Evolutionary conservation across 768 basidiomycete genomes (phyloP).

Genomic region (Crassisporium funariophilum): DNA sequence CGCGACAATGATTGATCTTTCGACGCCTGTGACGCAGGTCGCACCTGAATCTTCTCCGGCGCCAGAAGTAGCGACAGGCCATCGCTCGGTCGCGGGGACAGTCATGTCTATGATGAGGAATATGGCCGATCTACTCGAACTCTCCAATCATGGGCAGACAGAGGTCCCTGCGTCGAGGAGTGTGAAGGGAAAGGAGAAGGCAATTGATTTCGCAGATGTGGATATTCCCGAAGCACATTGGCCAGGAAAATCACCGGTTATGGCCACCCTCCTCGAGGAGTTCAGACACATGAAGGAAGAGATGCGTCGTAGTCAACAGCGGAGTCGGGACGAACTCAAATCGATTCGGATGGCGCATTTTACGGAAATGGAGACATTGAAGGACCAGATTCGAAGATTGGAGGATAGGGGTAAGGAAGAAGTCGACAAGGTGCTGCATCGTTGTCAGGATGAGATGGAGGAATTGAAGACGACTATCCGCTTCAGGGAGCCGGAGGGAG

Average conservation of each 20-base stretch:
- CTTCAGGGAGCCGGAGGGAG: slow-evolving; percentile 4
- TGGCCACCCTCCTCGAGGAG: slow-evolving; percentile 15
- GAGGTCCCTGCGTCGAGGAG: slow-evolving; percentile 1
- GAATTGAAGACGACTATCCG: slow-evolving; percentile 4
- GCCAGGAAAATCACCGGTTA: slow-evolving; percentile 9
- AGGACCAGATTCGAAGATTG: slow-evolving; percentile 5
- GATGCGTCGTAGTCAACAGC: slow-evolving; percentile 8
- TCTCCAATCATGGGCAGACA: slow-evolving; percentile 4
- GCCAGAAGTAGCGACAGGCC: neutral
- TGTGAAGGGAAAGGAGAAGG: slow-evolving; percentile 18
- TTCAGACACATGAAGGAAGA: slow-evolving; percentile 22
- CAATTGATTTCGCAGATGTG: slow-evolving; percentile 3
- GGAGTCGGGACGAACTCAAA: slow-evolving; percentile 12
- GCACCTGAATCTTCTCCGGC: neutral
- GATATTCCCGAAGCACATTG: slow-evolving; percentile 1
- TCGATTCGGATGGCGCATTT: slow-evolving; percentile 9
- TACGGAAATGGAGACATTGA: slow-evolving; percentile 10
- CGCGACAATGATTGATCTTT: slow-evolving; percentile 14
- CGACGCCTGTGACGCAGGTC: neutral
- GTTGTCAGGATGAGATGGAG: slow-evolving; percentile 14
- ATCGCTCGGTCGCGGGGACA: slow-evolving; percentile 13
- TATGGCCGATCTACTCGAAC: slow-evolving; percentile 22
- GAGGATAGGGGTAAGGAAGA: slow-evolving; percentile 9
- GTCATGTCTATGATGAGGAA: slow-evolving; percentile 24
- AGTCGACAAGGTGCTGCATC: slow-evolving; percentile 8